Evolutionary conservation across 768 basidiomycete species (phyloP).

Genomic region (Boletus tylopilopsis): DNA sequence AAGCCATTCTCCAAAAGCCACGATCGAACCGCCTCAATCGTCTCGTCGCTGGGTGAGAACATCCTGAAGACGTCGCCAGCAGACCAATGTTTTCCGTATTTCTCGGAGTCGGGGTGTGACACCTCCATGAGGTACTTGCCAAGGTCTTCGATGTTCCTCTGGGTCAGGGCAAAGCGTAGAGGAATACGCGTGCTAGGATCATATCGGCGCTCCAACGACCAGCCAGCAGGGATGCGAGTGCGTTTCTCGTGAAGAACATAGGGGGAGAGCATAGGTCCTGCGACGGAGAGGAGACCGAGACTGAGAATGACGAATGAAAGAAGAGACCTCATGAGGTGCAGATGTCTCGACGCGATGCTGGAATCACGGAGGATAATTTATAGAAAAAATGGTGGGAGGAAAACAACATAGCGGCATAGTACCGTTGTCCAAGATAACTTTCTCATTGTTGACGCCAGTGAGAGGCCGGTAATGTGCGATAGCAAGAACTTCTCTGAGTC

Average conservation of each 20-base stretch:
- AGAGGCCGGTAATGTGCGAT: too few species aligned
- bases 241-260: constrained; percentile 41
- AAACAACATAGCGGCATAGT: background rate
- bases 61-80: constrained; percentile 23
- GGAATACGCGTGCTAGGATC: constrained; percentile 28
- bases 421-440: background rate
- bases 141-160: constrained; percentile 6
- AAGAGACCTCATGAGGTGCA: constrained; percentile 14
- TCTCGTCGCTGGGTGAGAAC: constrained; percentile 22
- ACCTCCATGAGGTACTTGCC: constrained; percentile 30
- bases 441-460: too few species aligned
- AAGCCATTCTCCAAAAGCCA: constrained; percentile 28
- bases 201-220: constrained; percentile 36
- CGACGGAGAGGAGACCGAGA: background rate
- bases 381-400: constrained; percentile 7
- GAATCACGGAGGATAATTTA: constrained; percentile 3
- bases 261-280: constrained; percentile 9
- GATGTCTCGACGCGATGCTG: background rate
- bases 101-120: constrained; percentile 33
- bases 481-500: too few species aligned
- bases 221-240: constrained; percentile 25
- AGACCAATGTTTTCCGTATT: constrained; percentile 32
- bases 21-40: constrained; percentile 18
- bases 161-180: constrained; percentile 31
- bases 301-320: constrained; percentile 10